A percentile compares a stretch with the other conserved stretches of the same genome.
Conservation (phyloP, 345 rosid species). For the Syzygium aqueum region DNA sequence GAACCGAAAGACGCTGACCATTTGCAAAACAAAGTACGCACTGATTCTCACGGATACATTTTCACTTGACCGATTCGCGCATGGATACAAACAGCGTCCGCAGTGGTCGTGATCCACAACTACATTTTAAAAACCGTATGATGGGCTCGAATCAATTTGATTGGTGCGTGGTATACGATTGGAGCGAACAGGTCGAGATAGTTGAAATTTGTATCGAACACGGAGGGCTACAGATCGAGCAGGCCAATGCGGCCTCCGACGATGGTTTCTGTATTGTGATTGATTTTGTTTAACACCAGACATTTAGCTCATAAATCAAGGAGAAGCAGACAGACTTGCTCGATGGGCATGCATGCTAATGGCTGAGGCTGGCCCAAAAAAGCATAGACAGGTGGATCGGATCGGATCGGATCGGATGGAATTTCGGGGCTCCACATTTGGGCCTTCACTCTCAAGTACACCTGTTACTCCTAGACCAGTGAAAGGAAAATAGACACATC, state of each 20-base stretch:
- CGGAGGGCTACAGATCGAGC: too few relatives aligned
- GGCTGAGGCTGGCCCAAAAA: neutral
- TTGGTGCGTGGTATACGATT: neutral
- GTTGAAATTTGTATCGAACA: neutral
- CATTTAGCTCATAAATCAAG: neutral
- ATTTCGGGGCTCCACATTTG: neutral
- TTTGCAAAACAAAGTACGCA: neutral
- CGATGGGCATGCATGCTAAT: neutral
- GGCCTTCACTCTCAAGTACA: neutral
- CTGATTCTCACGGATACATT: neutral
- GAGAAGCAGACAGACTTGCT: neutral
- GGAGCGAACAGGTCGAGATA: neutral
- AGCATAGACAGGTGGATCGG: neutral
- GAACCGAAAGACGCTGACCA: neutral
- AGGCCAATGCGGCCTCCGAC: neutral
- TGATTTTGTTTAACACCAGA: neutral
- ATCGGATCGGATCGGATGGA: too few relatives aligned
- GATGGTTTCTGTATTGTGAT: neutral
- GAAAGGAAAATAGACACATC: neutral
- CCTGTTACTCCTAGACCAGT: neutral
- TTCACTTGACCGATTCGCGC: neutral
- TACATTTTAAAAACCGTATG: neutral
- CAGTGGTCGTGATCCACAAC: neutral
- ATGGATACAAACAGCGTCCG: neutral
- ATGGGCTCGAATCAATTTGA: neutral